phyloP scores from a whole-genome alignment of 441 rosid species.

The Arabidopsis lyrata region DNA sequence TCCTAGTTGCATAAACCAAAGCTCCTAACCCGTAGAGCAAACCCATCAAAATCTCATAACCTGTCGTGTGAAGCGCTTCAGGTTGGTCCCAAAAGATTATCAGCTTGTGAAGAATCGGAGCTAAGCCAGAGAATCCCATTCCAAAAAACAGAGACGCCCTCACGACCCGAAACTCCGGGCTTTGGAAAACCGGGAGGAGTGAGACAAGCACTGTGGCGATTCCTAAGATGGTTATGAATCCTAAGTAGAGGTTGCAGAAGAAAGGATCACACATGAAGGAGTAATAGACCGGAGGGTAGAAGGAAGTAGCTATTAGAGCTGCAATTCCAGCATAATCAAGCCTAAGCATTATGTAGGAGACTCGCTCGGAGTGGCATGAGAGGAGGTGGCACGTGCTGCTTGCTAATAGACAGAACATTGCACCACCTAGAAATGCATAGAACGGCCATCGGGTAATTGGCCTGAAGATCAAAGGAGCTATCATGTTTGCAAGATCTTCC shows the following conservation, averaged over 20 bases:
- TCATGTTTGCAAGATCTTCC: conserved; percentile 69
- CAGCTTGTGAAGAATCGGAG: conserved; percentile 80
- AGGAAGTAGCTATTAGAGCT: conserved; percentile 85
- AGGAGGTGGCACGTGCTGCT: conserved; percentile 91
- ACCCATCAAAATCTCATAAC: conserved; percentile 86
- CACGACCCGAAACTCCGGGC: conserved; percentile 65
- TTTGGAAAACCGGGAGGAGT: conserved; percentile 80
- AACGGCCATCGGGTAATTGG: conserved; percentile 85
- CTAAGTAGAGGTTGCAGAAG: conserved; percentile 85
- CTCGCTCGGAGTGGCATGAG: conserved; percentile 83
- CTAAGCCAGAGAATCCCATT: conserved; percentile 84
- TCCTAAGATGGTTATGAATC: conserved; percentile 79
- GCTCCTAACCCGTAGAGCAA: conserved; percentile 76
- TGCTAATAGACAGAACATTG: conserved; percentile 91
- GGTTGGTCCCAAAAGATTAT: conserved; percentile 85
- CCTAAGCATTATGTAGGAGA: conserved; percentile 89
- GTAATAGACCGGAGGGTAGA: conserved; percentile 91
- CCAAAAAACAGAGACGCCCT: conserved; percentile 83
- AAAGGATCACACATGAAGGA: conserved; percentile 92
- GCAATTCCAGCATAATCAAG: conserved; percentile 90
- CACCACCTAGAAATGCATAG: conserved; percentile 82
- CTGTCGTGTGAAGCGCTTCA: conserved; percentile 86
- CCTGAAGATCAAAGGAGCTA: conserved; percentile 64
- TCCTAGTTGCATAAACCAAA: conserved; percentile 80
- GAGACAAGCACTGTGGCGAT: conserved; percentile 70